Evolutionary conservation across 352 stramenopile genomes (phyloP).

Genomic region (Phytophthora europaea): DNA sequence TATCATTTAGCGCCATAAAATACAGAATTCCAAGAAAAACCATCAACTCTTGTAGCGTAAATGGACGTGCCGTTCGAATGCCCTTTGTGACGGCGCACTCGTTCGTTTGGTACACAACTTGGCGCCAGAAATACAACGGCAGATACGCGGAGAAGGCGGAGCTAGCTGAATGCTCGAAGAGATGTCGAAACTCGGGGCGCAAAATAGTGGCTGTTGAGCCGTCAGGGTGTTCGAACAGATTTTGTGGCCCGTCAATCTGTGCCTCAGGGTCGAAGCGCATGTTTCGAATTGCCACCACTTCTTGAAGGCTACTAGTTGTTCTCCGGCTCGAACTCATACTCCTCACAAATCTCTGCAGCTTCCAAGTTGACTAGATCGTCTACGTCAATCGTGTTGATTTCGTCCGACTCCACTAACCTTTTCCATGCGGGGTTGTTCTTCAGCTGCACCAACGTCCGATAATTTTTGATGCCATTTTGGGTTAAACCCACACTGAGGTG

Average conservation of each 20-base stretch:
- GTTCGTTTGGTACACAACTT: neutral
- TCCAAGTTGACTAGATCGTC: neutral
- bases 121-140: conserved; percentile 17
- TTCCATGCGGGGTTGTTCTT: neutral
- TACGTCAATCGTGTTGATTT: neutral
- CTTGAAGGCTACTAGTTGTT: neutral
- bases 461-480: neutral
- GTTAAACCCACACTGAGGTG: neutral
- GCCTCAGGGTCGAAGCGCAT: too few species aligned
- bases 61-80: neutral
- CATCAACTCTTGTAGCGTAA: neutral
- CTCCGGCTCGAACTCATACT: neutral
- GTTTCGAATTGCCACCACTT: conserved; percentile 12
- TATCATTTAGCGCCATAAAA: neutral
- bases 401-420: neutral
- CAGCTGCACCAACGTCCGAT: neutral
- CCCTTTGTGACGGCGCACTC: neutral
- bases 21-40: neutral
- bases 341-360: neutral
- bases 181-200: conserved; percentile 1
- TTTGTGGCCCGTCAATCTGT: too few species aligned
- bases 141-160: conserved; percentile 22
- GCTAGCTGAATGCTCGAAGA: conserved; percentile 18
- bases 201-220: conserved; percentile 7
- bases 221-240: too few species aligned